A percentile compares a stretch with the other conserved stretches of the same genome.
Conservation (phyloP, 768 basidiomycete genomes). For the Coprinopsis strossmayeri region DNA sequence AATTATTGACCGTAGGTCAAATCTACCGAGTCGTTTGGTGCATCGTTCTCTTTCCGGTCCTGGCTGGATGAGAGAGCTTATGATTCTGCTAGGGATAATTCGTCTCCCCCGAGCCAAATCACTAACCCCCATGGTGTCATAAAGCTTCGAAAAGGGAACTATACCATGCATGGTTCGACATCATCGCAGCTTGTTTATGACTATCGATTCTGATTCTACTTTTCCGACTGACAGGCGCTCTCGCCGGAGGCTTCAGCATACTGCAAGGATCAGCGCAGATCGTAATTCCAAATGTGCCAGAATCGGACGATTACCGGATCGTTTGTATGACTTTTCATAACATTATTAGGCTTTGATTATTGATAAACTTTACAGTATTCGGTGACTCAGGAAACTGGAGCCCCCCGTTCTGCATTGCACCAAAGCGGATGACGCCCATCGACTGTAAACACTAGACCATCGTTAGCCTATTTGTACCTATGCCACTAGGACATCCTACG, state of each 20-base stretch:
- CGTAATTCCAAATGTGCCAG: slow-evolving; percentile 21
- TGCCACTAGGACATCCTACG: too few species aligned
- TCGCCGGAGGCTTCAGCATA: slow-evolving; percentile 24
- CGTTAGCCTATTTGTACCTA: too few species aligned
- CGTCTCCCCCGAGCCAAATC: slow-evolving; percentile 20
- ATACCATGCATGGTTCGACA: slow-evolving; percentile 19
- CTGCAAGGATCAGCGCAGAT: slow-evolving; percentile 18
- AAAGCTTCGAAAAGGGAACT: slow-evolving; percentile 18
- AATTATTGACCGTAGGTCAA: slow-evolving; percentile 29
- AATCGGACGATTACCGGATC: slow-evolving; percentile 24
- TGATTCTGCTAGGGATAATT: slow-evolving; percentile 22
- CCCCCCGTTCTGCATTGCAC: slow-evolving; percentile 18
- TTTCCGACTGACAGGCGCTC: background rate
- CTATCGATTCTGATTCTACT: background rate
- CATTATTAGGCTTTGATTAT: background rate
- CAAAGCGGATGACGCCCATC: background rate
- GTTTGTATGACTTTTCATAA: slow-evolving; percentile 18
- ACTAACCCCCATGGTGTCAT: slow-evolving; percentile 25
- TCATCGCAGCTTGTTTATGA: background rate
- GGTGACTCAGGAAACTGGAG: slow-evolving; percentile 32
- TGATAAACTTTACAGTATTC: slow-evolving; percentile 19
- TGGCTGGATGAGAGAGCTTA: background rate
- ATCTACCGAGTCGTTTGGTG: slow-evolving; percentile 31
- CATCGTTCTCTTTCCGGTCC: background rate
- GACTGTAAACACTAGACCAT: background rate